Base-by-base conservation (phyloP, 306 rosid genomes). In the Malus orientalis region DNA sequence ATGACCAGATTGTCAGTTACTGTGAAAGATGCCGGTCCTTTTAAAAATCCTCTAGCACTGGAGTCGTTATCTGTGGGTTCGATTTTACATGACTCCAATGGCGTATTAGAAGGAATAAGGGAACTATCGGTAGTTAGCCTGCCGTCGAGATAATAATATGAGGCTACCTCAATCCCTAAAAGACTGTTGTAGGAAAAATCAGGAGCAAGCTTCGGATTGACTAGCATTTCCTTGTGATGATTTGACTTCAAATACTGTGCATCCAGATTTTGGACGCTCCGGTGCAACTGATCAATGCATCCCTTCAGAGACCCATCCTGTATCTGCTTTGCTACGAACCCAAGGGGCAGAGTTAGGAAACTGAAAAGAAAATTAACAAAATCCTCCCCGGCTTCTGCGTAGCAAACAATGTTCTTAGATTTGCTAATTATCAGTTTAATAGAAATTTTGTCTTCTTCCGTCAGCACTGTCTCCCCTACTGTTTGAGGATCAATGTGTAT, bases 261-360 rank as follows among this genome's bases (percentile, higher is more conserved):
- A 29, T 69, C 62, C 1, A 77, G 51, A 59, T 30, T 53, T 11
- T 4, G 16, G 9, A 30, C 62, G 5, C 70, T 60, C 51, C 27
- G 8, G 51, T 59, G 30, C 75, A 77, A 77, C 2, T 59, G 62
- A 14, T 70, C 61, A 6, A 60, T 59, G 53, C 81, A 77, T 20
- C 81, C 81, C 5, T 45, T 58, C 4, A 20, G 44, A 29, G 70
- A 58, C 4, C 27, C 8, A 13, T 10, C 40, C 40, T 36, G 8
- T 36, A 36, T 36, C 40, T 36, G 40, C 40, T 36, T 36, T 36
- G 40, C 40, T 36, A 59, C 2, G 8, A 57, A 65, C 3, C 75
- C 80, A 42, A 77, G 80, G 0, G 75, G 75, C 23, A 77, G 60
- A 25, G 80, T 44, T 6, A 77, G 69, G 10, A 77, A 77, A 45